These are phyloP conservation scores for Phellinidium pouzarii DNA, from an alignment of 1,284 basidiomycete species.

Conservation along the genomic window DNA sequence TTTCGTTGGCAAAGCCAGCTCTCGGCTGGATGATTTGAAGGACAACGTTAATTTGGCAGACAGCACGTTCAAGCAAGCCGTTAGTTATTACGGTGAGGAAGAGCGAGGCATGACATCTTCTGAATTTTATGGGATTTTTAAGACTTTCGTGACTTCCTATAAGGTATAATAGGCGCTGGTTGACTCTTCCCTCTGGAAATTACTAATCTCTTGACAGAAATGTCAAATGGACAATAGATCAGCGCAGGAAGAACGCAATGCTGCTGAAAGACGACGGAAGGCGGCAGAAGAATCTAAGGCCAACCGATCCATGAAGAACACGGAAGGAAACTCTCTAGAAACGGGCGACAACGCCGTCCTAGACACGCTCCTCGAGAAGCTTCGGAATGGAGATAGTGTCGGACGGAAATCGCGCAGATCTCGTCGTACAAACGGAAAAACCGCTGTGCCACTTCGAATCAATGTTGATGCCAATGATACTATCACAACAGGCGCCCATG, in stretches of 20 bases:
- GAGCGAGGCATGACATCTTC: conserved; percentile 74
- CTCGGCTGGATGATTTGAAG: conserved; percentile 71
- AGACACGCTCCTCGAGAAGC: conserved; percentile 67
- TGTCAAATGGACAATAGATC: conserved; percentile 74
- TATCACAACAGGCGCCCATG: conserved; percentile 16
- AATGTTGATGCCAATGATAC: conserved; percentile 35
- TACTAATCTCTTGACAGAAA: conserved; percentile 49
- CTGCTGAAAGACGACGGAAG: conserved; percentile 58
- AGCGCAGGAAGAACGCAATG: conserved; percentile 57
- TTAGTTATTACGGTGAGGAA: conserved; percentile 89
- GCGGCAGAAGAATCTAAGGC: conserved; percentile 56
- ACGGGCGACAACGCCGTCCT: conserved; percentile 58
- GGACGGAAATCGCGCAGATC: conserved; percentile 50
- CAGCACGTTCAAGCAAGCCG: conserved; percentile 71
- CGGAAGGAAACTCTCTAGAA: conserved; percentile 38
- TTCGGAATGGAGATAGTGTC: conserved; percentile 62
- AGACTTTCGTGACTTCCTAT: conserved; percentile 90
- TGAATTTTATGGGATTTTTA: conserved; percentile 93
- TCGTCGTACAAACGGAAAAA: conserved; percentile 35
- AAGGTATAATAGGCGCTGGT: conserved; percentile 44
- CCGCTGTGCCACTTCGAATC: conserved; percentile 34
- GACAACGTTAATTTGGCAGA: conserved; percentile 85
- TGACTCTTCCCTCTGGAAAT: conserved; percentile 12
- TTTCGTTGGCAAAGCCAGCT: conserved; percentile 70
- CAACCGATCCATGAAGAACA: conserved; percentile 45